Evolutionary conservation across 257 asterid genomes (phyloP), one percentile per base, ranked within the genome.

Genomic region (Plantago elongata): DNA sequence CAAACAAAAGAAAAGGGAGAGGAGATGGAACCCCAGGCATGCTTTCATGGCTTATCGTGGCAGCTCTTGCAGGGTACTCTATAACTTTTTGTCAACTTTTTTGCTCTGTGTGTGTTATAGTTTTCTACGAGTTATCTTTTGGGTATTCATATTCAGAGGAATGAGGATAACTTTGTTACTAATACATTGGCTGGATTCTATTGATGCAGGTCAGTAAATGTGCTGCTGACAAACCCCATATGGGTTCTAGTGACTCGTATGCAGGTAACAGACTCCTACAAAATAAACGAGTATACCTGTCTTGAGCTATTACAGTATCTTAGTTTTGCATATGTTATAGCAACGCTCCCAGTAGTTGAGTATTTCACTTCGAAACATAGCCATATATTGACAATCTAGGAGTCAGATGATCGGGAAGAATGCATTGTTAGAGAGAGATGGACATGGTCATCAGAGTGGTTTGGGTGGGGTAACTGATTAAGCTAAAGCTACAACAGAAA

Each of bases 221-320:
- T 90, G 54, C 74, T 90, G 74, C 63, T 83, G 54, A 90, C 98
- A 62, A 90, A 71, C 69, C 98, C 98, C 18, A 85, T 88, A 79
- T 90, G 98, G 96, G 89, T 88, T 42, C 88, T 90, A 50, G 98
- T 90, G 72, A 90, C 96, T 60, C 96, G 95, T 55, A 90, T 90
- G 98, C 98, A 90, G 96, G 96, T 85, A 52, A 34, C 63, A 12
- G 34, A 18, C 59, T 54, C 43, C 57, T 37, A 16, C 45, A 5
- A 7, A 34, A 34, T 34, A 34, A 1, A 34, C 40, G 5, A 34
- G 8, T 34, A 4, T 34, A 4, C 40, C 5, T 34, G 3, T 34
- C 1, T 34, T 34, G 40, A 1, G 1, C 40, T 34, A 7, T 34
- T 34, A 34, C 40, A 34, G 40, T 1, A 34, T 34, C 40, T 34